Conservation (phyloP, 2,329 filamentous ascomycete species). For the Cercospora sp. region DNA sequence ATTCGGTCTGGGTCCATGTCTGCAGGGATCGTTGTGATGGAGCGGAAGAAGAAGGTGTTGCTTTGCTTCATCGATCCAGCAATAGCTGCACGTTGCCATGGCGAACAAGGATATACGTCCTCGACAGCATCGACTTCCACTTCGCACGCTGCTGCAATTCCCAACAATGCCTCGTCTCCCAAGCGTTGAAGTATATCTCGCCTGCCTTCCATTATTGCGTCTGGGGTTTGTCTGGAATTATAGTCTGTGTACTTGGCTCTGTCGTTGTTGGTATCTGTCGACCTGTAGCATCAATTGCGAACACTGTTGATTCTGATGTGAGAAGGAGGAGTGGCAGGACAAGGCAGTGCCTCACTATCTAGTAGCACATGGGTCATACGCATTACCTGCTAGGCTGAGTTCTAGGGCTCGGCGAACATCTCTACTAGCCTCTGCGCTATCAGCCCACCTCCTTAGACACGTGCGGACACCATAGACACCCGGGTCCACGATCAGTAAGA, state of each 20-base stretch:
- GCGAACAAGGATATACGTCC: slow-evolving; percentile 51
- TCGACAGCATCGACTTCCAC: slow-evolving; percentile 38
- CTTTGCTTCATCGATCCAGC: slow-evolving; percentile 52
- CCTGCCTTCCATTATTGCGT: neutral
- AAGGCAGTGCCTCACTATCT: neutral
- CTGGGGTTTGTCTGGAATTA: neutral
- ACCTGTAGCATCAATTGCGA: neutral
- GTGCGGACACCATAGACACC: neutral
- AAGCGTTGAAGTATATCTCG: neutral
- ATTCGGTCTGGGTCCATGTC: neutral
- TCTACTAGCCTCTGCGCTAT: neutral
- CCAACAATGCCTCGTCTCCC: neutral
- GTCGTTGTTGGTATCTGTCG: neutral
- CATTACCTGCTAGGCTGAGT: neutral
- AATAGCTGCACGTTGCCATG: slow-evolving; percentile 42
- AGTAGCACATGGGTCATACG: neutral
- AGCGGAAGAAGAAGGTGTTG: neutral
- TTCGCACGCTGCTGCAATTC: slow-evolving; percentile 9
- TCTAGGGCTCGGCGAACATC: neutral
- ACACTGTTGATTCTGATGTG: neutral
- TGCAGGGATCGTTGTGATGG: neutral
- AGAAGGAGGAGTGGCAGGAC: neutral
- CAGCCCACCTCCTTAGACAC: neutral
- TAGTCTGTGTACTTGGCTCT: neutral
- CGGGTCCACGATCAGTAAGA: neutral